A percentile compares a stretch with the other conserved stretches of the same genome.
Evolutionary conservation across 176 grass and related monocot species (phyloP).

Genomic region (Saccharum officinarum): DNA sequence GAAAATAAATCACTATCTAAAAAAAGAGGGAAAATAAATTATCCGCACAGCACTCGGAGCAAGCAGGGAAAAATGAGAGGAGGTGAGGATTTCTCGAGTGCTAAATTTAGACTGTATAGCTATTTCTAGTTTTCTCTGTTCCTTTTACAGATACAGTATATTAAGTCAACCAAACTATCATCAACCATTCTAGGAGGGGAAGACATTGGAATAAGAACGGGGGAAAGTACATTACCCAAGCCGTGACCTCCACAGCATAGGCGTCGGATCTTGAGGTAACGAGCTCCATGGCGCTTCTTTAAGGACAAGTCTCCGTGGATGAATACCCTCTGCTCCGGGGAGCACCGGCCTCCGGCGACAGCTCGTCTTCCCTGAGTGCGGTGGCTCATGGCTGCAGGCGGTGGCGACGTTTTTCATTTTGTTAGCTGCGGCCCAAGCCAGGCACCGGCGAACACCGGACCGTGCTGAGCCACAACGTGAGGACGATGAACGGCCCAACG

Average conservation of each 20-base stretch:
- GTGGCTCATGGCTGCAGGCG: background rate
- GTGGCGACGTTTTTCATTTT: background rate
- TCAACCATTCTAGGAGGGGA: background rate
- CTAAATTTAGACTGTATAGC: conserved; percentile 28
- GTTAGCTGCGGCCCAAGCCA: background rate
- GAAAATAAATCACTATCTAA: background rate
- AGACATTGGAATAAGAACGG: background rate
- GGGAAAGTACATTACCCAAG: background rate
- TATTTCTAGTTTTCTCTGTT: background rate
- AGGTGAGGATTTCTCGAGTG: conserved; percentile 34
- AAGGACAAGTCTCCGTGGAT: background rate
- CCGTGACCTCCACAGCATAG: background rate
- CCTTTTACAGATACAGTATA: background rate
- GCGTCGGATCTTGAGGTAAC: background rate
- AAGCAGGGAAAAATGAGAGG: conserved; percentile 13
- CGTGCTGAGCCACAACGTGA: background rate
- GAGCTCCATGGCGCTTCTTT: background rate
- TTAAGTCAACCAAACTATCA: background rate
- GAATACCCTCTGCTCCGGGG: background rate
- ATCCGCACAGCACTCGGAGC: background rate
- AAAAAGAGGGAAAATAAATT: background rate
- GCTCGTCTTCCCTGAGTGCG: background rate
- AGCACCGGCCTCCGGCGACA: background rate
- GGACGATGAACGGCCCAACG: background rate
- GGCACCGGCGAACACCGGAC: background rate